Base-by-base conservation (phyloP, 441 rosid species). In the Populus hybrid region DNA sequence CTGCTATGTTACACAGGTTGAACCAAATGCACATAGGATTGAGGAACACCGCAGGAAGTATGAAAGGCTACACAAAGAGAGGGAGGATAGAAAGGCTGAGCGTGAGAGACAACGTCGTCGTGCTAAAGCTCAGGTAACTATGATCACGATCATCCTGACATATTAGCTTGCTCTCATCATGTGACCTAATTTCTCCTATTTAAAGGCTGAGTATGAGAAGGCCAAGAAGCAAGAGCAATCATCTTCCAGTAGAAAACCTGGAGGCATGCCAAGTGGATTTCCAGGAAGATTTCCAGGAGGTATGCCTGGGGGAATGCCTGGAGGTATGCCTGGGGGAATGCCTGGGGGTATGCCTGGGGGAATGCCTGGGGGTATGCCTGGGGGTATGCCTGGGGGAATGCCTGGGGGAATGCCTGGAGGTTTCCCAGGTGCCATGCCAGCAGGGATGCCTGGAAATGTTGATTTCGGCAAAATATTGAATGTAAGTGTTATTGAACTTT, bases 31-130 rank as follows among this genome's bases (percentile, higher is more conserved):
- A 3, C 97, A 88, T 72, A 91, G 80, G 81, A 87, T 95, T 71
- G 97, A 95, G 83, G 98, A 95, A 87, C 99, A 95, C 81, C 92
- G 88, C 24, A 86, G 97, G 85, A 95, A 95, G 88, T 94, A 95
- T 84, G 98, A 94, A 64, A 91, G 97, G 79, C 69, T 95, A 83
- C 83, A 80, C 14, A 95, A 88, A 86, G 98, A 95, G 83, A 86
- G 90, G 75, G 97, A 89, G 64, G 97, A 94, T 50, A 94, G 94
- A 75, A 94, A 88, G 84, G 85, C 80, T 81, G 95, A 91, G 77
- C 88, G 87, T 54, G 97, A 90, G 74, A 87, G 97, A 81, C 91
- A 69, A 64, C 89, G 86, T 61, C 91, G 93, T 54, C 97, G 97
- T 50, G 97, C 99, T 79, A 89, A 89, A 90, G 99, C 98, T 69